These are phyloP conservation scores for Oryza meridionalis DNA, from an alignment of 176 grass and related monocot genomes.

Conservation along the genomic window DNA sequence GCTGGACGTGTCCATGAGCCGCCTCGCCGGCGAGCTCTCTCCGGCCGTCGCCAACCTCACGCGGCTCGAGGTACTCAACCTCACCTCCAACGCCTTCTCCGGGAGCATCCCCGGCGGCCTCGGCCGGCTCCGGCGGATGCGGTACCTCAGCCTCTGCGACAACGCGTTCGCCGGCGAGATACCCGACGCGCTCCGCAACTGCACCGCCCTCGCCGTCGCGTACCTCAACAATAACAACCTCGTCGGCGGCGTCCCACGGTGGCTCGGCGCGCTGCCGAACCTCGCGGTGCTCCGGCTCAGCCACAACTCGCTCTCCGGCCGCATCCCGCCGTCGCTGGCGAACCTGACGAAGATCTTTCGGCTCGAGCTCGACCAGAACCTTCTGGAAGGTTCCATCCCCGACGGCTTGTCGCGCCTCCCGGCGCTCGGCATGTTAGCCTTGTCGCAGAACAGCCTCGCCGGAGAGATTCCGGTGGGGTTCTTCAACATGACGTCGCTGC, in stretches of 20 bases:
- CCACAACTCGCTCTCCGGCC: not conserved
- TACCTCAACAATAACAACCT: slow-evolving; percentile 27
- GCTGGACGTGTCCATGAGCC: not conserved
- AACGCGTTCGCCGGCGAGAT: slow-evolving; percentile 34
- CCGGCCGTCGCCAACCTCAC: slow-evolving; percentile 19
- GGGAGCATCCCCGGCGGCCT: not conserved
- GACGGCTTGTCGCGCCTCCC: not conserved
- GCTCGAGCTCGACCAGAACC: slow-evolving; percentile 13
- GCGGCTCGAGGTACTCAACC: not conserved
- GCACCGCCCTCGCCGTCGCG: not conserved
- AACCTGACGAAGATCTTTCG: not conserved
- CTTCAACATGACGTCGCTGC: slow-evolving; percentile 49
- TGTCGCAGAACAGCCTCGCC: slow-evolving; percentile 28
- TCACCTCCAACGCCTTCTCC: not conserved
- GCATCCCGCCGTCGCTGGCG: slow-evolving; percentile 15
- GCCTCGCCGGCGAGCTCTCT: slow-evolving; percentile 10
- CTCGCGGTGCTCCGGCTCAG: not conserved
- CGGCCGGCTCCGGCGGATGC: not conserved
- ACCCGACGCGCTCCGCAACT: not conserved
- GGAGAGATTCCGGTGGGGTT: slow-evolving; percentile 23
- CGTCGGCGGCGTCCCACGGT: not conserved
- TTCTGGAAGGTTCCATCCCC: not conserved
- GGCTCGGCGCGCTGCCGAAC: not conserved
- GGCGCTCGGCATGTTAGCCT: fast-evolving
- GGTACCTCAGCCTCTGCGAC: slow-evolving; percentile 25